These are phyloP conservation scores for Aspergillus novofumigatus DNA, from an alignment of 2,329 filamentous ascomycete genomes.

Conservation along the genomic window DNA sequence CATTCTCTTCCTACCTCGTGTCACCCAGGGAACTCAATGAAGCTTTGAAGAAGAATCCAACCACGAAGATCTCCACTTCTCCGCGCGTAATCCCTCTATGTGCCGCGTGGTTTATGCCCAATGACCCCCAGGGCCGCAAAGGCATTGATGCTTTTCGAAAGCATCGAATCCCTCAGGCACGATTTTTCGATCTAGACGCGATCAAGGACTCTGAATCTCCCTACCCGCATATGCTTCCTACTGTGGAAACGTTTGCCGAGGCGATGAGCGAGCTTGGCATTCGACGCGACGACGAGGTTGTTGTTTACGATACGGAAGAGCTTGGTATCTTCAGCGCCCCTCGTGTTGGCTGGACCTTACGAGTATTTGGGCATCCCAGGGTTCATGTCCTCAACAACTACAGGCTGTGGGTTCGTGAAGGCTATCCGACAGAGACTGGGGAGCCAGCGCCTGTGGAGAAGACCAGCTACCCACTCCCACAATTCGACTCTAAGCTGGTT, in stretches of 20 bases:
- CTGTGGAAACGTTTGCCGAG: constrained; percentile 71
- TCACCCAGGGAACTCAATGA: constrained; percentile 76
- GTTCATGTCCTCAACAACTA: constrained; percentile 97
- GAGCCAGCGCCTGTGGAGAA: constrained; percentile 35
- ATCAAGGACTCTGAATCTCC: constrained; percentile 82
- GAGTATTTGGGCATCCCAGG: constrained; percentile 79
- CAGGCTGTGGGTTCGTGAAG: constrained; percentile 83
- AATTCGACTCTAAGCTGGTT: constrained; percentile 61
- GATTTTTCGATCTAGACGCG: constrained; percentile 94
- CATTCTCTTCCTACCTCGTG: constrained; percentile 78
- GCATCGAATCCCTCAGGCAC: constrained; percentile 79
- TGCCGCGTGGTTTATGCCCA: constrained; percentile 94
- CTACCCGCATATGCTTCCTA: constrained; percentile 95
- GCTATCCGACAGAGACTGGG: constrained; percentile 76
- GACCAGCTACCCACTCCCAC: constrained; percentile 49
- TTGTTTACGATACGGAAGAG: constrained; percentile 91
- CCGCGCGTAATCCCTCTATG: constrained; percentile 85
- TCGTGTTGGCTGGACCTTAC: constrained; percentile 88
- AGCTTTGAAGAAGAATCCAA: constrained; percentile 76
- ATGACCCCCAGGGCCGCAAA: constrained; percentile 68
- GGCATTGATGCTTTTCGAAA: constrained; percentile 78
- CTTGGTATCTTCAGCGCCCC: constrained; percentile 92
- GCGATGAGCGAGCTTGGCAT: constrained; percentile 90
- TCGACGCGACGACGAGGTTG: constrained; percentile 77
- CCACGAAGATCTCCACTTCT: constrained; percentile 72